A percentile compares a stretch with the other conserved stretches of the same genome.
Conservation (phyloP, 2,329 filamentous ascomycete species). For the Alternaria infectoria region DNA sequence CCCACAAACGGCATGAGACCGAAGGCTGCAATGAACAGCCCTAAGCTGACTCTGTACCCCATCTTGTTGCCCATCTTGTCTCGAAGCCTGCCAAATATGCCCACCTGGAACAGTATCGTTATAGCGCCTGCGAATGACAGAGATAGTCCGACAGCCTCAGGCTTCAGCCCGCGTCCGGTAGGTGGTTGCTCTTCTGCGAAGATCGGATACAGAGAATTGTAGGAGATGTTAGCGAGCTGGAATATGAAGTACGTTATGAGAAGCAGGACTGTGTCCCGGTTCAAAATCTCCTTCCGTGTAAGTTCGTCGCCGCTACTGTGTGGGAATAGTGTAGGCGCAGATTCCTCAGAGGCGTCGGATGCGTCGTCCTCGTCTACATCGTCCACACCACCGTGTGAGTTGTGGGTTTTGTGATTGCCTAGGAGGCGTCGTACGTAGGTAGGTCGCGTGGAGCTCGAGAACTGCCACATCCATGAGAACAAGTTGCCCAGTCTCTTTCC, state of each 20-base stretch:
- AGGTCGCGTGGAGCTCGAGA: conserved; percentile 64
- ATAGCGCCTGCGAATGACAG: conserved; percentile 82
- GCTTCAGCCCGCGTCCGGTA: conserved; percentile 75
- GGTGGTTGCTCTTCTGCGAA: conserved; percentile 80
- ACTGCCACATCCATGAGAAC: conserved; percentile 74
- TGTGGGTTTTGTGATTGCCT: conserved; percentile 30
- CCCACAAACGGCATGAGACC: conserved; percentile 88
- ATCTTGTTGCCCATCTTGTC: conserved; percentile 82
- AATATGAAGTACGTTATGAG: conserved; percentile 90
- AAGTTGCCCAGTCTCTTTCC: conserved; percentile 64
- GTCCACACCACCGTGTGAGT: conserved; percentile 44
- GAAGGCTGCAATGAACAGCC: conserved; percentile 83
- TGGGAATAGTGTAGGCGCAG: conserved; percentile 51
- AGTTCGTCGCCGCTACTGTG: conserved; percentile 52
- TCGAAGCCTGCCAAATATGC: conserved; percentile 80
- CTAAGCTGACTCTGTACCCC: conserved; percentile 79
- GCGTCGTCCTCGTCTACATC: conserved; percentile 55
- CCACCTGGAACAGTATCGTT: conserved; percentile 89
- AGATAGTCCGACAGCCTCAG: conserved; percentile 82
- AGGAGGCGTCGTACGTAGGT: conserved; percentile 61
- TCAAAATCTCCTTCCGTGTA: conserved; percentile 68
- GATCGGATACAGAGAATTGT: conserved; percentile 93
- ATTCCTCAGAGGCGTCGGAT: conserved; percentile 37
- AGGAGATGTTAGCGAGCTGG: conserved; percentile 91
- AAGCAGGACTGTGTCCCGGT: conserved; percentile 80